Conservation (phyloP, 768 basidiomycete species). For the Amanita fuliginea region DNA sequence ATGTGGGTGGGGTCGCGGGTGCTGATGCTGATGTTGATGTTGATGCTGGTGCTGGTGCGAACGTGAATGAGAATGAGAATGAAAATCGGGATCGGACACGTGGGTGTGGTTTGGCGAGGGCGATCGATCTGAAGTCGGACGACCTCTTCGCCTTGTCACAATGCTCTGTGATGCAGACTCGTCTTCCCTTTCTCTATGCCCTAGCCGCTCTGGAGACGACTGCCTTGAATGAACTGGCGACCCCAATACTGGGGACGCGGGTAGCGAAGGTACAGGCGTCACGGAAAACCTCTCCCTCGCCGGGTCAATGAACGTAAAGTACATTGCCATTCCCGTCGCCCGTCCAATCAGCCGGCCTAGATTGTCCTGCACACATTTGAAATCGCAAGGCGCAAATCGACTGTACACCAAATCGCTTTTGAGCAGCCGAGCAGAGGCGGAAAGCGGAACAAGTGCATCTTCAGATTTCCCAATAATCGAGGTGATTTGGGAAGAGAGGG, state of each 20-base stretch:
- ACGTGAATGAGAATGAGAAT: background rate
- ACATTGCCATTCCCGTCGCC: conserved; percentile 51
- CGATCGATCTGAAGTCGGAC: background rate
- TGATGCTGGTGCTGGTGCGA: background rate
- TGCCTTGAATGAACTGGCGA: conserved; percentile 15
- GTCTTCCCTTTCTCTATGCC: background rate
- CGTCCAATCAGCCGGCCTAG: conserved; percentile 41
- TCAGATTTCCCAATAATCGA: conserved; percentile 29
- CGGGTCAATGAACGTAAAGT: conserved; percentile 56
- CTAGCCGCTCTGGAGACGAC: conserved; percentile 13
- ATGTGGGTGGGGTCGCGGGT: background rate
- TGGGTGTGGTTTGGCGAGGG: background rate
- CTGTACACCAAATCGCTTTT: conserved; percentile 48
- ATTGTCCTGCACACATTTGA: conserved; percentile 35
- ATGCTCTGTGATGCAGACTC: background rate
- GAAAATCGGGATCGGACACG: background rate
- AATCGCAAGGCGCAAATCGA: conserved; percentile 49
- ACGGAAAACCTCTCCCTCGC: conserved; percentile 44
- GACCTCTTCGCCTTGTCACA: background rate
- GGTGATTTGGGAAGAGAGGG: conserved; percentile 19
- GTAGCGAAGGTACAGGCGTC: conserved; percentile 29
- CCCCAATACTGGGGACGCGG: conserved; percentile 15
- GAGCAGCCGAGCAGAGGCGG: conserved; percentile 40
- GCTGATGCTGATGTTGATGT: background rate
- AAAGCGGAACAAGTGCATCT: conserved; percentile 37